Conservation (phyloP, 75 land plant genomes). For the Selaginella tamariscina region DNA sequence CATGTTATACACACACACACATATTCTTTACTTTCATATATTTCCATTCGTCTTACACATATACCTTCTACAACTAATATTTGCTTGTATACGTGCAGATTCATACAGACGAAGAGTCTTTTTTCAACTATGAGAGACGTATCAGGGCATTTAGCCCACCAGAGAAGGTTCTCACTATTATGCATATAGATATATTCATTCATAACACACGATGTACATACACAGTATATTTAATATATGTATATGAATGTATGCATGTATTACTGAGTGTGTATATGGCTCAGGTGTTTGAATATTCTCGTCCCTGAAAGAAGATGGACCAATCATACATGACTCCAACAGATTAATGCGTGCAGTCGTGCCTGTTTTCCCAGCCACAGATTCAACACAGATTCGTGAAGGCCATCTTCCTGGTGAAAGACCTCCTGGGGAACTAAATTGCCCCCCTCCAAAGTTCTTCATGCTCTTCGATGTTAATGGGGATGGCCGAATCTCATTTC, state of each 20-base stretch:
- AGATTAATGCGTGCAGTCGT: constrained; percentile 87
- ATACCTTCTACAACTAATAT: too few species aligned
- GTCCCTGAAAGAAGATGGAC: constrained; percentile 41
- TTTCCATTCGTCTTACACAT: too few species aligned
- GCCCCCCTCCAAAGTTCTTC: constrained; percentile 65
- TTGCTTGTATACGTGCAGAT: too few species aligned
- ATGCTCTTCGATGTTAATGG: constrained; percentile 83
- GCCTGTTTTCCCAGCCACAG: constrained; percentile 93
- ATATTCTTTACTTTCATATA: too few species aligned
- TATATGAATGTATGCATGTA: not conserved
- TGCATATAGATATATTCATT: not conserved
- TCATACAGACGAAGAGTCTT: constrained; percentile 59
- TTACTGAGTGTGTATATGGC: not conserved
- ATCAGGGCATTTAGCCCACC: constrained; percentile 77
- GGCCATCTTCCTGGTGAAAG: constrained; percentile 66
- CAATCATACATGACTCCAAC: constrained; percentile 64
- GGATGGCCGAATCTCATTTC: constrained; percentile 81
- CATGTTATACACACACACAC: too few species aligned
- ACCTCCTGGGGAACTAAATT: constrained; percentile 53
- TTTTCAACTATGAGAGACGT: constrained; percentile 84
- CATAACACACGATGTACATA: not conserved
- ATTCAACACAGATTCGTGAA: constrained; percentile 51
- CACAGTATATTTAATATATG: not conserved
- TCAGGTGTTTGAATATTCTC: constrained; percentile 93
- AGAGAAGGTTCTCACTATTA: constrained; percentile 51